Evolutionary conservation across 305 asterid genomes (phyloP).

Genomic region (Fraxinus platypoda): DNA sequence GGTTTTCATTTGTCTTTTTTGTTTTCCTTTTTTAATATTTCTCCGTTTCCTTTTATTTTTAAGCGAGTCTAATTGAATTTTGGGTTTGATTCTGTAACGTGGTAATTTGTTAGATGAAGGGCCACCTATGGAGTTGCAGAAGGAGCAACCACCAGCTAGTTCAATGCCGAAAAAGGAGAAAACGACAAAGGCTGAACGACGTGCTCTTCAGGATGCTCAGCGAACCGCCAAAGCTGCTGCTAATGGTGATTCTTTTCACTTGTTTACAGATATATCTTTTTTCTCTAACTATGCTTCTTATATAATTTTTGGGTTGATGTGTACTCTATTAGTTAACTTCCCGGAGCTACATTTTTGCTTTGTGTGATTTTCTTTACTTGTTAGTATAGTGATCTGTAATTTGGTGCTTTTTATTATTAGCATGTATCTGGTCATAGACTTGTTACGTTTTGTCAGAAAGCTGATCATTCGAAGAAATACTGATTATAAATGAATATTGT

Average conservation of each 20-base stretch:
- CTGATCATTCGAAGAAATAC: not conserved
- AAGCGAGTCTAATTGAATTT: not conserved
- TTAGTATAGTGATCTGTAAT: not conserved
- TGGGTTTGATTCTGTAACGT: not conserved
- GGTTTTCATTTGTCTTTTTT: not conserved
- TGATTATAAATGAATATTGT: not conserved
- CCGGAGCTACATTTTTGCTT: not conserved
- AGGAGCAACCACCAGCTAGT: constrained; percentile 42
- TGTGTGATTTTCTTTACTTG: not conserved
- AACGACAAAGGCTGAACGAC: constrained; percentile 82
- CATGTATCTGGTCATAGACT: not conserved
- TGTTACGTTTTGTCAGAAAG: not conserved
- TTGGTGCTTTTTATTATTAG: not conserved
- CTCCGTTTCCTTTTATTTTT: not conserved
- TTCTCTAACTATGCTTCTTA: not conserved
- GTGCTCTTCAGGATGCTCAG: constrained; percentile 92
- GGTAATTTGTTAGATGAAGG: constrained; percentile 38
- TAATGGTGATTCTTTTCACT: constrained; percentile 45
- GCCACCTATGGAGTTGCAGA: constrained; percentile 37
- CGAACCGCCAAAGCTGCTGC: constrained; percentile 86
- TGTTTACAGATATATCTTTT: not conserved
- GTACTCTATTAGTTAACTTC: not conserved
- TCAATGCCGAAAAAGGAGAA: constrained; percentile 67
- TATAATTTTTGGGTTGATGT: not conserved
- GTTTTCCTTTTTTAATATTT: not conserved